A percentile compares a stretch with the other conserved stretches of the same genome.
phyloP scores from a whole-genome alignment of 2,329 filamentous ascomycete species.

The Trichoderma arundinaceum region DNA sequence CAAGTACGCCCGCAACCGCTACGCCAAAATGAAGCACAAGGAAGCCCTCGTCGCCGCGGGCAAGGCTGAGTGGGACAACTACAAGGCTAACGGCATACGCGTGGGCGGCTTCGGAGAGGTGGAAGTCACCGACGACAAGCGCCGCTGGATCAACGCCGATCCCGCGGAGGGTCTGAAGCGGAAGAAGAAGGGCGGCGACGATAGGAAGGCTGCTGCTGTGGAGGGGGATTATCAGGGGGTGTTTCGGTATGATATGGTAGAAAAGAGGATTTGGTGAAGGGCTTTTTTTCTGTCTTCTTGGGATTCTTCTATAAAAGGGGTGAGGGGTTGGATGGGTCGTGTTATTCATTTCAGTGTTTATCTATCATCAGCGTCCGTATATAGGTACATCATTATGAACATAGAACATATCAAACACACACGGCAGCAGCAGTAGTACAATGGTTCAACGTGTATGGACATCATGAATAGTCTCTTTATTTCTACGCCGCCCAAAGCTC shows the following conservation, averaged over 20 bases:
- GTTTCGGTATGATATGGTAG: conserved; percentile 91
- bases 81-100: conserved; percentile 74
- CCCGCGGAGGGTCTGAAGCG: conserved; percentile 72
- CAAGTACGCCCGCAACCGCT: conserved; percentile 77
- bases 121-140: conserved; percentile 86
- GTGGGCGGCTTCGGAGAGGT: conserved; percentile 84
- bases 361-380: background rate
- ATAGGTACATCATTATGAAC: background rate
- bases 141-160: conserved; percentile 85
- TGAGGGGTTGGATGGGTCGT: background rate
- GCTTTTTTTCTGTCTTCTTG: background rate
- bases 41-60: conserved; percentile 60
- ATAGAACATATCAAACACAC: background rate
- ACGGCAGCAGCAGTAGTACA: background rate
- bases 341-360: background rate
- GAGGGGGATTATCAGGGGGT: conserved; percentile 63
- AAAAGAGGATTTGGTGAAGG: conserved; percentile 88
- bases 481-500: too few relatives aligned
- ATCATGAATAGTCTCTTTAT: too few relatives aligned
- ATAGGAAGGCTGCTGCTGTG: conserved; percentile 34
- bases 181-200: conserved; percentile 60
- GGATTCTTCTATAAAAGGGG: background rate
- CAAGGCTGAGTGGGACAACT: conserved; percentile 57
- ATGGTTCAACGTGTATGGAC: too few relatives aligned
- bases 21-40: conserved; percentile 76